Evolutionary conservation across 495 filamentous ascomycete genomes (phyloP), one percentile per base, ranked within the genome.

Genomic region (Aspergillus bertholletiae): DNA sequence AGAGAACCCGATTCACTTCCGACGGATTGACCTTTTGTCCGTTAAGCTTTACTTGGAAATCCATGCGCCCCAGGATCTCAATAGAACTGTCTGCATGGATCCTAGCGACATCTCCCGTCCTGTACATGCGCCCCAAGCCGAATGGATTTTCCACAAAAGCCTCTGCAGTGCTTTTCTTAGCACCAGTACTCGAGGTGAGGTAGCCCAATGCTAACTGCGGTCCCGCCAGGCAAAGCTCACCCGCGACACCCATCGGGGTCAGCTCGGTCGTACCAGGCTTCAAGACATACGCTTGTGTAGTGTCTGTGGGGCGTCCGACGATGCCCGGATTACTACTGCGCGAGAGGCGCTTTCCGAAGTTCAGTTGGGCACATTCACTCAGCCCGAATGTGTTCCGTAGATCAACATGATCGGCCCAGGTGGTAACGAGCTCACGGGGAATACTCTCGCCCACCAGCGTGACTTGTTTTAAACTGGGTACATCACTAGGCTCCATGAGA

Each of bases 31-130:
- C 58, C 18, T 70, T 50, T 44, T 77, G 76, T 5, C 77, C 76
- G 32, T 70, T 58, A 22, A 78, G 69, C 62, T 78, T 80, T 49
- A 77, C 57, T 54, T 77, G 75, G 41, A 51, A 55, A 49, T 77
- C 74, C n/a, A 62, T 60, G 27, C 76, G 66, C 11, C 74, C 73
- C 20, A 74, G 7, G 41, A 76, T 67, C 21, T 74, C 65, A 28
- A 76, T 56, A 15, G 48, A 64, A 8, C 70, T 68, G 49, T 75
- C 65, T 11, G 21, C 40, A 51, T 71, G 60, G 37, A 51, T 53
- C 5, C 46, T 37, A 17, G 48, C 73, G 15, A 72, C 41, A 47
- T 76, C 73, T 0, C 73, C 71, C 15, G 57, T 73, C 28, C 64
- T 60, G 44, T 71, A 75, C 15, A 74, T 46, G 2, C 57, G 52